Percentiles rank a stretch among this genome's conserved stretches.
Evolutionary conservation across 805 yeast species (phyloP).

Genomic region (Hanseniaspora taiwanica): DNA sequence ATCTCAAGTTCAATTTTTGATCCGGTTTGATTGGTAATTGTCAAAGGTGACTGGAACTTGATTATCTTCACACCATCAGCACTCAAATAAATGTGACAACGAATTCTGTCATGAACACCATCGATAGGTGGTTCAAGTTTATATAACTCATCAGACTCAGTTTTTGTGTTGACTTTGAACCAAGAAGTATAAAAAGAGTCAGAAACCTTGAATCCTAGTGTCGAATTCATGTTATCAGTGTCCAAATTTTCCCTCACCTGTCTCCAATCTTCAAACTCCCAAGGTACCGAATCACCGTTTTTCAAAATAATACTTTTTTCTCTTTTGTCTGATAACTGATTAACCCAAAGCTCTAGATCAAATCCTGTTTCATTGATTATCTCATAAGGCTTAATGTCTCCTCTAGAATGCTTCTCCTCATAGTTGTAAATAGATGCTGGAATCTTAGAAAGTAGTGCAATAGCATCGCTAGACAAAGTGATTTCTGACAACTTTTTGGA

Average conservation of each 20-base stretch:
- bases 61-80: slow-evolving; percentile 71
- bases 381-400: slow-evolving; percentile 69
- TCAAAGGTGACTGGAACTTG: slow-evolving; percentile 62
- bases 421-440: slow-evolving; percentile 43
- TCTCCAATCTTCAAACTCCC: slow-evolving; percentile 96
- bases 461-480: slow-evolving; percentile 67
- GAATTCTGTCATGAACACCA: slow-evolving; percentile 59
- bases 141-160: slow-evolving; percentile 74
- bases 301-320: slow-evolving; percentile 22
- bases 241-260: slow-evolving; percentile 66
- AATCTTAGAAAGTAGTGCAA: slow-evolving; percentile 64
- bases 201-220: slow-evolving; percentile 48
- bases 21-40: slow-evolving; percentile 53
- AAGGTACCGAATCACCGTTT: slow-evolving; percentile 43
- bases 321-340: slow-evolving; percentile 24
- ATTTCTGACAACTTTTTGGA: slow-evolving; percentile 68
- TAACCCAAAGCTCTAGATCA: slow-evolving; percentile 74
- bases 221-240: slow-evolving; percentile 46
- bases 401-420: slow-evolving; percentile 47
- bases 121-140: slow-evolving; percentile 48
- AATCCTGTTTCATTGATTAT: slow-evolving; percentile 78
- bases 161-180: slow-evolving; percentile 48
- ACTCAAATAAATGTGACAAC: slow-evolving; percentile 56
- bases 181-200: slow-evolving; percentile 44
- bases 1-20: slow-evolving; percentile 36